Conservation (phyloP, 2,329 filamentous ascomycete genomes). For the Reticulascus tulasneorum region DNA sequence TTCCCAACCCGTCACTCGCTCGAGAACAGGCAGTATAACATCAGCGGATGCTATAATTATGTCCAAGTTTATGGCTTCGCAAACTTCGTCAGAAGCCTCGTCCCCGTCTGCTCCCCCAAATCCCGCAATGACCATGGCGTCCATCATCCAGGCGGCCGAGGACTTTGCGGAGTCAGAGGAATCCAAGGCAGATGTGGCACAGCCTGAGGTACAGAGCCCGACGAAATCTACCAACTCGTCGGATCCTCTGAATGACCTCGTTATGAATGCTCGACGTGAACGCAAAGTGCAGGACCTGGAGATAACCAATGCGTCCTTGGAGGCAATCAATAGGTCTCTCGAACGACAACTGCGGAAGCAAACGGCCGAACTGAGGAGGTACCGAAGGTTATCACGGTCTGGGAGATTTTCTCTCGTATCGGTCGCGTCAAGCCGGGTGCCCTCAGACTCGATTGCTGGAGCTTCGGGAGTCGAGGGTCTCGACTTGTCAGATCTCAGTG, state of each 20-base stretch:
- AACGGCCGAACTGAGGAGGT: constrained; percentile 80
- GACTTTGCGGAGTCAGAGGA: constrained; percentile 37
- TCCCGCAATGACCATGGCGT: constrained; percentile 46
- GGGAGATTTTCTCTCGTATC: constrained; percentile 65
- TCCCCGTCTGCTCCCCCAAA: constrained; percentile 30
- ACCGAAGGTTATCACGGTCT: constrained; percentile 77
- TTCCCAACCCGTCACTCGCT: constrained; percentile 31
- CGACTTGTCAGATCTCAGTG: constrained; percentile 48
- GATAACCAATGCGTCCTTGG: constrained; percentile 90
- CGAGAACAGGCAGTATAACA: constrained; percentile 35
- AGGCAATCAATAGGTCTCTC: constrained; percentile 90
- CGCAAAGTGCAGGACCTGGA: constrained; percentile 94
- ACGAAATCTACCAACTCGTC: constrained; percentile 51
- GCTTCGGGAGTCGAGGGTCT: constrained; percentile 39
- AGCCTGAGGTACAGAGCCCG: constrained; percentile 47
- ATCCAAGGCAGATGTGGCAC: constrained; percentile 17
- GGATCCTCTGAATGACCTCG: constrained; percentile 68
- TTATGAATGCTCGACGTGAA: constrained; percentile 84
- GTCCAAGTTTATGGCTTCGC: constrained; percentile 29
- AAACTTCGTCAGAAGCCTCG: constrained; percentile 27
- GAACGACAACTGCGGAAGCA: constrained; percentile 91
- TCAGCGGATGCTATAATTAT: constrained; percentile 32
- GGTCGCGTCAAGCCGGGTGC: constrained; percentile 37
- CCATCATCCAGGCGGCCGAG: constrained; percentile 53
- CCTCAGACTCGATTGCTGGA: constrained; percentile 39